Conservation (phyloP, 352 stramenopile species). For the Phytopythium mirpurense region DNA sequence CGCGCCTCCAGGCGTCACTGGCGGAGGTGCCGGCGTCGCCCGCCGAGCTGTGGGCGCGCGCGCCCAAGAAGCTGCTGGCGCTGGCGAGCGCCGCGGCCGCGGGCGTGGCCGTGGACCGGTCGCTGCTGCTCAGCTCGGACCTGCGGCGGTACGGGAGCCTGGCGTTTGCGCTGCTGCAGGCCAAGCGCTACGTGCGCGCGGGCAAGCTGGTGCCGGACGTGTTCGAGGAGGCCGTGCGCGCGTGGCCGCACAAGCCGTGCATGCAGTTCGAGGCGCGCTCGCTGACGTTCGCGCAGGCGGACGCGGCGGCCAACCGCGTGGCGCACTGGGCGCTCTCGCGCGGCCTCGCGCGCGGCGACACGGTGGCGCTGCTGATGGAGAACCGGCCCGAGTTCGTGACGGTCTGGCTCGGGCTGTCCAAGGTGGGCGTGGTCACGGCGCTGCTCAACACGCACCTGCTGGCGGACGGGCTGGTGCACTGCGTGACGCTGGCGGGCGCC, state of each 20-base stretch:
- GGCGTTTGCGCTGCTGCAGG: slow-evolving; percentile 33
- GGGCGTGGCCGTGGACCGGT: slow-evolving; percentile 38
- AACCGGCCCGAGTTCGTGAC: slow-evolving; percentile 83
- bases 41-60: slow-evolving; percentile 1
- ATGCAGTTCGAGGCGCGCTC: slow-evolving; percentile 48
- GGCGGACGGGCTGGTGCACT: slow-evolving; percentile 67
- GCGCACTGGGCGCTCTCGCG: slow-evolving; percentile 59
- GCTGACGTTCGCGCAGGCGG: slow-evolving; percentile 56
- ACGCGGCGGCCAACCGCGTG: slow-evolving; percentile 65
- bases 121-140: slow-evolving; percentile 55
- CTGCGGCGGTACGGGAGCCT: slow-evolving; percentile 34
- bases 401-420: slow-evolving; percentile 79
- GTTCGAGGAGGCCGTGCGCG: slow-evolving; percentile 49
- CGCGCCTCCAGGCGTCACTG: neutral
- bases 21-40: neutral
- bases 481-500: slow-evolving; percentile 57
- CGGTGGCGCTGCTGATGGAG: slow-evolving; percentile 79
- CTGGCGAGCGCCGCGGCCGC: slow-evolving; percentile 34
- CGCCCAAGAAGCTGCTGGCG: slow-evolving; percentile 39
- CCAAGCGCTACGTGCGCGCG: slow-evolving; percentile 27
- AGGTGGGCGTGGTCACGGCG: slow-evolving; percentile 79
- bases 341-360: slow-evolving; percentile 52
- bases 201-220: slow-evolving; percentile 45
- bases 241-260: slow-evolving; percentile 53
- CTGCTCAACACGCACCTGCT: slow-evolving; percentile 82